Percentiles rank a stretch among this genome's conserved stretches.
Conservation (phyloP, 371 early-diverging fungal genomes). For the Nosema muscidifuracis region DNA sequence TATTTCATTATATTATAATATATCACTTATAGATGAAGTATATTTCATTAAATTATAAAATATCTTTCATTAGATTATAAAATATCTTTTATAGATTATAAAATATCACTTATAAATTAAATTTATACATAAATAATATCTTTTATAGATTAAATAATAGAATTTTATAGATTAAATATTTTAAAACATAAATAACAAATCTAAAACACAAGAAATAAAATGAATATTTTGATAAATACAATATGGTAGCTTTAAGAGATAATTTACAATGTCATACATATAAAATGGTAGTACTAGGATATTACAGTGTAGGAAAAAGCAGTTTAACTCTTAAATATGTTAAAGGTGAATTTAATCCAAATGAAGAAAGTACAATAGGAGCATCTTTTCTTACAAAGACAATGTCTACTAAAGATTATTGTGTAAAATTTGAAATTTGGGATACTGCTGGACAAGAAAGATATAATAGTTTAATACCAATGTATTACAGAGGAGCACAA, state of each 20-base stretch:
- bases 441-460: conserved; percentile 72
- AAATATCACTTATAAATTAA: too few relatives aligned
- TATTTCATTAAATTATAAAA: too few relatives aligned
- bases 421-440: conserved; percentile 99
- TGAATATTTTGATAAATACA: neutral
- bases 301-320: conserved; percentile 63
- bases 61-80: too few relatives aligned
- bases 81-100: too few relatives aligned
- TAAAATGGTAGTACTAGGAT: conserved; percentile 63
- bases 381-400: conserved; percentile 92
- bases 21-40: too few relatives aligned
- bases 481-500: conserved; percentile 95
- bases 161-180: too few relatives aligned
- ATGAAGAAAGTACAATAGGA: conserved; percentile 99
- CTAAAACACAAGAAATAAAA: too few relatives aligned
- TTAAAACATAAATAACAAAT: too few relatives aligned
- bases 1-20: too few relatives aligned
- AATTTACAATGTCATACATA: conserved; percentile 52
- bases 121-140: too few relatives aligned
- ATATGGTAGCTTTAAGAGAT: conserved; percentile 13
- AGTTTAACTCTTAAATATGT: conserved; percentile 71
- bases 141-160: too few relatives aligned
- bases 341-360: conserved; percentile 86
- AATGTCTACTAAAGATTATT: conserved; percentile 84
- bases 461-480: conserved; percentile 64